Base-by-base conservation (phyloP, 257 asterid species). In the Solanum peruvianum region DNA sequence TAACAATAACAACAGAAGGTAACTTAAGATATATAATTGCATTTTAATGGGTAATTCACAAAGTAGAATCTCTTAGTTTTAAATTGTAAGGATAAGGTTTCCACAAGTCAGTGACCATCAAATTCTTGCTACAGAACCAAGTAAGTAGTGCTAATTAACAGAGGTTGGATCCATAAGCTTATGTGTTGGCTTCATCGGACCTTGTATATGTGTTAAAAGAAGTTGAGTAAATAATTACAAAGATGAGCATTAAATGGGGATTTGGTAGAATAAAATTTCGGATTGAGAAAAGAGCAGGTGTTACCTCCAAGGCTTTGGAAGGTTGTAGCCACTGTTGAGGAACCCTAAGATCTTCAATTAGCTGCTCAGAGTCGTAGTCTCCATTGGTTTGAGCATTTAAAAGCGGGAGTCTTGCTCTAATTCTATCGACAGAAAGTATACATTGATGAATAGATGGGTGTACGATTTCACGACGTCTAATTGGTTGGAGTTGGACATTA, bases 241-340 rank as follows among this genome's bases (percentile, higher is more conserved):
- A 41, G 6, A 41, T 11, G 3, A 39, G 52, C 56, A 23, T 42
- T 23, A 23, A 41, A 37, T 73, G 11, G 21, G 56, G 56, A 42
- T 75, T 75, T 41, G 33, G 6, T 75, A 41, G 82, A 75, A 39
- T 75, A 75, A 41, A 75, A 75, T 56, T 23, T 73, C 52, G 21
- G 21, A 85, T 20, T 4, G 6, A 14, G 42, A 44, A 21, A 75
- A 23, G 70, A 86, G n/a, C 20, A 69, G 5, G 31, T 29, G 14
- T 42, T 86, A 96, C 99, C 97, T 93, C 92, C 2, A 90, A 75
- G 49, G 99, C 98, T 91, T 89, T 94, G 10, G 95, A 89, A 47
- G 96, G 96, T 45, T 95, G 94, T 86, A 91, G 76, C 99, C 99
- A 96, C 21, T 90, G 92, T 89, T 78, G 86, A 21, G 99, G 99